Evolutionary conservation across 2,329 filamentous ascomycete genomes (phyloP).

Genomic region (Graphiopsis chlorocephala): DNA sequence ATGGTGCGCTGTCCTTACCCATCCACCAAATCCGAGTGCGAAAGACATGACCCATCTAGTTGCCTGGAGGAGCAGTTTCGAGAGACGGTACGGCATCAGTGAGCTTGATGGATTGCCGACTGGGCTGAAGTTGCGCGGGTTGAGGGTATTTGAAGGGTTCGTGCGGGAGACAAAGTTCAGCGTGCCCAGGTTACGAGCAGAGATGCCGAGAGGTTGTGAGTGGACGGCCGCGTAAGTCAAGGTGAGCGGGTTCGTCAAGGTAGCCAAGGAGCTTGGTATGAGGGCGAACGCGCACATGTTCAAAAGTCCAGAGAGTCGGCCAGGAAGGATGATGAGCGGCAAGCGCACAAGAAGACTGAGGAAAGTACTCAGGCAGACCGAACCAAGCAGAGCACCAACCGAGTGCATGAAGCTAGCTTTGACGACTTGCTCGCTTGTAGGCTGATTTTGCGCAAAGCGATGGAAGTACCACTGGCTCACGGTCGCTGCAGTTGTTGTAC

Average conservation of each 20-base stretch:
- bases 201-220: conserved; percentile 73
- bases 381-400: conserved; percentile 82
- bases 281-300: conserved; percentile 73
- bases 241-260: conserved; percentile 85
- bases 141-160: conserved; percentile 67
- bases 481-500: conserved; percentile 87
- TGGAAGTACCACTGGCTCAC: conserved; percentile 99
- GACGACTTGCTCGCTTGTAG: conserved; percentile 77
- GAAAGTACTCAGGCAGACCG: conserved; percentile 83
- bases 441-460: conserved; percentile 73
- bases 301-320: conserved; percentile 66
- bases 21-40: conserved; percentile 88
- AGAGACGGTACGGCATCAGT: conserved; percentile 82
- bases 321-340: conserved; percentile 79
- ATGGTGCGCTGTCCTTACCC: conserved; percentile 86
- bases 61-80: conserved; percentile 87
- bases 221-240: conserved; percentile 94
- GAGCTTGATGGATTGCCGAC: conserved; percentile 39
- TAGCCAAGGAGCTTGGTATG: conserved; percentile 79
- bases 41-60: conserved; percentile 89
- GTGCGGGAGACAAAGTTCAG: conserved; percentile 75
- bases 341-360: conserved; percentile 77
- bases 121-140: conserved; percentile 33
- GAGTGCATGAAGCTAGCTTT: conserved; percentile 79
- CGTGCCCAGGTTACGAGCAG: conserved; percentile 75